These are phyloP conservation scores for Hapsidospora chrysogenum DNA, from an alignment of 495 filamentous ascomycete genomes.

Conservation along the genomic window DNA sequence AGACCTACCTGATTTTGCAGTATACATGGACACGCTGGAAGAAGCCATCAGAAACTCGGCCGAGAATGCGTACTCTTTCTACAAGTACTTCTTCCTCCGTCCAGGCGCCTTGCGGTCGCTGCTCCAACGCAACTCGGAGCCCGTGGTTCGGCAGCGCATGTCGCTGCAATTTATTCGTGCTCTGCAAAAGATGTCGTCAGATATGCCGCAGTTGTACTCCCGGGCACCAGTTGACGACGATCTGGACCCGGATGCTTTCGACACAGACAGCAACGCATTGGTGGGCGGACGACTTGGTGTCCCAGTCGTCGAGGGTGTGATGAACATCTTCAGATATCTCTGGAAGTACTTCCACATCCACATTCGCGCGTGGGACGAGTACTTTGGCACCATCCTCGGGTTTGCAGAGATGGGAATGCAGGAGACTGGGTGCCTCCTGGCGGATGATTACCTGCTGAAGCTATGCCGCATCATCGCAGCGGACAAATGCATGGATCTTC, in stretches of 20 bases:
- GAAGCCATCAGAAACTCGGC: slow-evolving; percentile 36
- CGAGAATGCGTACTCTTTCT: slow-evolving; percentile 36
- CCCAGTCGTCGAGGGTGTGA: slow-evolving; percentile 15
- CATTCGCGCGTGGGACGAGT: slow-evolving; percentile 61
- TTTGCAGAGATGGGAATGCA: slow-evolving; percentile 39
- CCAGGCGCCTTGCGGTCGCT: slow-evolving; percentile 44
- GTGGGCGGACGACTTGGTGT: background rate
- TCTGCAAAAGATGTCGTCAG: slow-evolving; percentile 31
- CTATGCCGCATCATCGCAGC: slow-evolving; percentile 46
- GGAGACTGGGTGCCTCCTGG: slow-evolving; percentile 37
- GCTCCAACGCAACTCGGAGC: slow-evolving; percentile 45
- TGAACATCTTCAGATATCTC: slow-evolving; percentile 34
- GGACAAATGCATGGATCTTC: slow-evolving; percentile 29
- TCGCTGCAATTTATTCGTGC: slow-evolving; percentile 35
- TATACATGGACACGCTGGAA: slow-evolving; percentile 34
- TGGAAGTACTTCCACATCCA: slow-evolving; percentile 36
- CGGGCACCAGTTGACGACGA: slow-evolving; percentile 10
- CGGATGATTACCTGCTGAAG: slow-evolving; percentile 34
- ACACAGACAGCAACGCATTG: background rate
- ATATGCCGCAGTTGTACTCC: slow-evolving; percentile 24
- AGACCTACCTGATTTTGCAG: slow-evolving; percentile 45
- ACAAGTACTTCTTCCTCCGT: slow-evolving; percentile 46
- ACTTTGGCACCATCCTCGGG: slow-evolving; percentile 48
- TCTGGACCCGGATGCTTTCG: slow-evolving; percentile 14
- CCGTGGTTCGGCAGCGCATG: no score